Evolutionary conservation across 495 filamentous ascomycete genomes (phyloP), one percentile per base, ranked within the genome.

Genomic region (Pyrenula aspistea): DNA sequence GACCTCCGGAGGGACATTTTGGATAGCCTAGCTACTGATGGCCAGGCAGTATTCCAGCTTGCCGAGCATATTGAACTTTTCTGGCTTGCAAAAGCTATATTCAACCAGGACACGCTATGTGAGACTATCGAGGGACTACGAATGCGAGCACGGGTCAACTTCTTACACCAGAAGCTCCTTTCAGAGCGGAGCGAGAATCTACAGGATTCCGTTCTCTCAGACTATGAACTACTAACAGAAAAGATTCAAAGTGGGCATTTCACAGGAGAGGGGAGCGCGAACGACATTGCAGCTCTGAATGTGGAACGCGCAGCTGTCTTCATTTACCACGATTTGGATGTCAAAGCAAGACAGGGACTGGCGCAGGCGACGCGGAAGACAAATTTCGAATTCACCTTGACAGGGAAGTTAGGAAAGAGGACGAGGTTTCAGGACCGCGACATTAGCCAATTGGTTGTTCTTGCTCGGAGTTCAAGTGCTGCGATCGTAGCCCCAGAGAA

Each of bases 401-500:
- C 89, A 1, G 93, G 94, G 12, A 81, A 84, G 21, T 61, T 96
- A 61, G 93, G 91, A 49, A 97, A 96, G 71, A 75, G 93, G 56
- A 99, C 93, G 1, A 89, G 85, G 65, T 99, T 88, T 64, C 93
- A 99, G 69, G 79, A 93, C 58, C 87, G 84, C 21, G 89, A 90
- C 62, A 84, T 83, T 61, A 95, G 88, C 61, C 93, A 97, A 68
- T 76, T 99, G 12, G 87, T 99, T 1, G 90, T 99, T 10, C 69
- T 97, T 36, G 93, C 94, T 0, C 87, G 83, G 67, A 96, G 91
- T 65, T 61, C 67, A 1, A 68, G 71, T 31, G 60, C 65, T 31
- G 50, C 53, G 2, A 48, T 61, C n/a, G 54, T 53, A 12, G 22
- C 11, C 10, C 20, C 24, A 19, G 51, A 12, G 22, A 10, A 22